phyloP scores from a whole-genome alignment of 192 early-diverging fungal genomes.

The Coemansia sp. region DNA sequence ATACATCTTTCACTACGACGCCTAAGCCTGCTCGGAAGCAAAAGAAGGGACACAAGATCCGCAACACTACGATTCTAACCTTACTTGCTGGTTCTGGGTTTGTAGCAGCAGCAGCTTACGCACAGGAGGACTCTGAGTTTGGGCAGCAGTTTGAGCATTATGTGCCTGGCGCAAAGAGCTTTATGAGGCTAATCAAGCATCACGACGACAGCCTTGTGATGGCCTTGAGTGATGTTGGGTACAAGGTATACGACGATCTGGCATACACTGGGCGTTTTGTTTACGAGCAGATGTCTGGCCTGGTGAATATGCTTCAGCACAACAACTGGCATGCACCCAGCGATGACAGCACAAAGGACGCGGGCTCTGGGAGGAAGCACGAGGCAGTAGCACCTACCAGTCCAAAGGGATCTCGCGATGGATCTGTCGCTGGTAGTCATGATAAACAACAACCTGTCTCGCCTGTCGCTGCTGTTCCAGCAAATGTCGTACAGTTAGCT shows the following conservation, averaged over 20 bases:
- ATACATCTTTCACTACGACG: conserved; percentile 17
- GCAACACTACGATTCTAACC: conserved; percentile 33
- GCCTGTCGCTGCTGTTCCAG: conserved; percentile 19
- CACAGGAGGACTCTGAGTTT: conserved; percentile 55
- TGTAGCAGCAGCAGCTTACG: conserved; percentile 45
- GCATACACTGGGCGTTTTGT: conserved; percentile 46
- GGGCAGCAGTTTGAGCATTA: conserved; percentile 58
- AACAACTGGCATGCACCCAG: conserved; percentile 50
- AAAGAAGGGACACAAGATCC: conserved; percentile 47
- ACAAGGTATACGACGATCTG: conserved; percentile 58
- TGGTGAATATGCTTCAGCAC: conserved; percentile 56
- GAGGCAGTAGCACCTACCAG: background rate
- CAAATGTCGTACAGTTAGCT: conserved; percentile 32
- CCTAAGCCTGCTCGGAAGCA: conserved; percentile 37
- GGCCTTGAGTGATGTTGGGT: conserved; percentile 59
- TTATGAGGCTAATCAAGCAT: conserved; percentile 57
- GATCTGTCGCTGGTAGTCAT: background rate
- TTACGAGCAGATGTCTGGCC: conserved; percentile 51
- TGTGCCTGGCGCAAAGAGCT: conserved; percentile 59
- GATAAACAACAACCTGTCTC: background rate
- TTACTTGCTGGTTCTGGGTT: conserved; percentile 37
- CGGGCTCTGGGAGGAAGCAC: background rate
- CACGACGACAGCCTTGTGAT: conserved; percentile 51
- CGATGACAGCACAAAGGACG: conserved; percentile 14
- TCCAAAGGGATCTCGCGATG: background rate